Evolutionary conservation across 257 asterid species (phyloP).

Genomic region (Forsythia suspensa): DNA sequence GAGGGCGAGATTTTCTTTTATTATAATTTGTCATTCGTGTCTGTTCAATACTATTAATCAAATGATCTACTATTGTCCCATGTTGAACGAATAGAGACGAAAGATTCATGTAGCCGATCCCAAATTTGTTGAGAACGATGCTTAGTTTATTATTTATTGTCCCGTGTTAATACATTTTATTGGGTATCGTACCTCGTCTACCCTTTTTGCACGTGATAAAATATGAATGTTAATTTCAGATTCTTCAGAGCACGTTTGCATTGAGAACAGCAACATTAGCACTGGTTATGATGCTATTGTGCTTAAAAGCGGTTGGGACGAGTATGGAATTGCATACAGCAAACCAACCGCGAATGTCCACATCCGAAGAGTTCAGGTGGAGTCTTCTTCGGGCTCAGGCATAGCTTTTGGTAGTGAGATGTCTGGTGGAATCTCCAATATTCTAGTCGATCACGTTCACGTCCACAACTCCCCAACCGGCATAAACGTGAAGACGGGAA

Average conservation of each 20-base stretch:
- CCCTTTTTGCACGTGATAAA: too few relatives aligned
- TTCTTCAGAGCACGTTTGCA: conserved; percentile 52
- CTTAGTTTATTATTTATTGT: too few relatives aligned
- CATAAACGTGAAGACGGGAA: too few relatives aligned
- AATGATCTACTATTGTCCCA: too few relatives aligned
- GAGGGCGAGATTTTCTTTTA: too few relatives aligned
- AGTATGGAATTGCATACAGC: conserved; percentile 73
- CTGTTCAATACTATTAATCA: too few relatives aligned
- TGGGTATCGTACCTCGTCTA: too few relatives aligned
- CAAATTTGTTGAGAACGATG: too few relatives aligned
- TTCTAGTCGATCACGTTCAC: conserved; percentile 53
- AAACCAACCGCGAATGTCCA: conserved; percentile 65
- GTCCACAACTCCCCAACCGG: conserved; percentile 42
- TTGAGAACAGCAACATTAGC: conserved; percentile 85
- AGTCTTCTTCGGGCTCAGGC: conserved; percentile 66
- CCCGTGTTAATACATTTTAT: too few relatives aligned
- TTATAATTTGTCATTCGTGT: too few relatives aligned
- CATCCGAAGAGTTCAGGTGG: conserved; percentile 45
- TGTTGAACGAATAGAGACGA: not conserved
- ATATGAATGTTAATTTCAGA: conserved; percentile 42
- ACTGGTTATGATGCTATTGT: conserved; percentile 72
- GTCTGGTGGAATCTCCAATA: conserved; percentile 85
- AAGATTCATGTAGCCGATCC: too few relatives aligned
- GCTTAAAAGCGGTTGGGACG: conserved; percentile 96
- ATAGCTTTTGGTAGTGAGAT: conserved; percentile 87